Base-by-base conservation (phyloP, 192 early-diverging fungal genomes). In the Backusella westeae region DNA sequence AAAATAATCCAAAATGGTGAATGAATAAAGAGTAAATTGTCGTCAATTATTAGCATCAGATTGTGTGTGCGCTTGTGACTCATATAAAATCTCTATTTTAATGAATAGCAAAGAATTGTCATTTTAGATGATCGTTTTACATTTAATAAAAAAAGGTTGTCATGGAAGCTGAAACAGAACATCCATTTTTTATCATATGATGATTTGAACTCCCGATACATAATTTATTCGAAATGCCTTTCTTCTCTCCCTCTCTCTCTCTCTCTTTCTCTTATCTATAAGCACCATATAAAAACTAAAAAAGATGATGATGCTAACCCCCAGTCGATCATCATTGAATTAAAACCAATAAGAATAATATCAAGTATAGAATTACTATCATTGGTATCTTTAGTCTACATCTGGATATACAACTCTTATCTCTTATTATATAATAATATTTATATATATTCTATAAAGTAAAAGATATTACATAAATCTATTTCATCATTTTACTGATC, bases 401-500 rank as follows among this genome's bases (percentile, higher is more conserved):
- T 49, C 6, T 19, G 29, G 23, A 29, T 49, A 63, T 63, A 29
- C 26, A 26, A 0, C 6, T 39, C n/a, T 23, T 59, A 26, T 23
- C 53, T 26, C 4, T 23, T 59, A 59, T 23, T 59, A 59, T 23
- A 59, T 59, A 59, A 56, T 56, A 56, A 56, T 52, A 49, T 14
- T 21, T 21, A 23, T 56, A 56, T 56, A 59, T 59, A 59, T 26
- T 59, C 7, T 21, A 26, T 59, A 59, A 26, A 59, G n/a, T 23
- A 23, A 23, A 7, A 56, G 17, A 26, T 56, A 2, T 59, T n/a
- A 12, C 42, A 44, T 44, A 44, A 14, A 53, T 53, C 49, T 21
- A 53, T 53, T 53, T 53, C 49, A 53, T 53, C 49, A 53, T 53
- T 21, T 53, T 53, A 53, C 49, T 53, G 49, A 53, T 53, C n/a